These are phyloP conservation scores for Coniochaeta ligniaria DNA, from an alignment of 2,329 filamentous ascomycete genomes.

Conservation along the genomic window DNA sequence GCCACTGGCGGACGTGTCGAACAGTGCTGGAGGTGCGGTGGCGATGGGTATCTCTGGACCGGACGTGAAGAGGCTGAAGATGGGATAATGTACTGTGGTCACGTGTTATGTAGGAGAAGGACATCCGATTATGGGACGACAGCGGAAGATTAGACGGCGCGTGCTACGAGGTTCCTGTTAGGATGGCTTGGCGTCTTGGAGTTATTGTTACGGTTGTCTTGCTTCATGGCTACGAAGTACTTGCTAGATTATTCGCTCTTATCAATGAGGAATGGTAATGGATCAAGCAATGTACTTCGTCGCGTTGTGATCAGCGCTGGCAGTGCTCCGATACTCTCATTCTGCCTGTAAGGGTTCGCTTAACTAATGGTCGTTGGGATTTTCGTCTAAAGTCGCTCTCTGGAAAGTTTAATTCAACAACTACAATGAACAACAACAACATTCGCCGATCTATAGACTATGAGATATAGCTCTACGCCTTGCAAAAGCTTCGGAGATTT, in stretches of 20 bases:
- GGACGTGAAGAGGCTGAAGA: slow-evolving; percentile 48
- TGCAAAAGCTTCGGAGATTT: too few species aligned
- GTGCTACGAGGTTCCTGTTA: not conserved
- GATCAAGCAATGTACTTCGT: too few species aligned
- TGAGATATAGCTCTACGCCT: too few species aligned
- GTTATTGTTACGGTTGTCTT: not conserved
- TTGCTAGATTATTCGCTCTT: not conserved
- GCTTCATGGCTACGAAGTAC: not conserved
- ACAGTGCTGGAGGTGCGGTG: slow-evolving; percentile 24
- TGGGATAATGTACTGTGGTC: slow-evolving; percentile 6
- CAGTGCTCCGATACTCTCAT: too few species aligned
- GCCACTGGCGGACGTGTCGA: slow-evolving; percentile 43
- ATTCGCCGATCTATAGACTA: too few species aligned
- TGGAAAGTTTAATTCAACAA: too few species aligned
- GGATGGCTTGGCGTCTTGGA: not conserved
- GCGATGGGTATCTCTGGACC: slow-evolving; percentile 12
- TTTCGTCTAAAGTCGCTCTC: too few species aligned
- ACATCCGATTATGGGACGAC: not conserved
- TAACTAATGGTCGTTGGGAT: too few species aligned
- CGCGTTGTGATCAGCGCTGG: too few species aligned
- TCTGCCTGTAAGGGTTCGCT: too few species aligned
- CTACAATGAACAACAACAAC: too few species aligned
- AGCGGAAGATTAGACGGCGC: not conserved
- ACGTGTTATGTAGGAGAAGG: not conserved
- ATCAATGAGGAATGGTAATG: too few species aligned